These are phyloP conservation scores for Apiotrichum siamense DNA, from an alignment of 1,284 basidiomycete genomes.

Conservation along the genomic window DNA sequence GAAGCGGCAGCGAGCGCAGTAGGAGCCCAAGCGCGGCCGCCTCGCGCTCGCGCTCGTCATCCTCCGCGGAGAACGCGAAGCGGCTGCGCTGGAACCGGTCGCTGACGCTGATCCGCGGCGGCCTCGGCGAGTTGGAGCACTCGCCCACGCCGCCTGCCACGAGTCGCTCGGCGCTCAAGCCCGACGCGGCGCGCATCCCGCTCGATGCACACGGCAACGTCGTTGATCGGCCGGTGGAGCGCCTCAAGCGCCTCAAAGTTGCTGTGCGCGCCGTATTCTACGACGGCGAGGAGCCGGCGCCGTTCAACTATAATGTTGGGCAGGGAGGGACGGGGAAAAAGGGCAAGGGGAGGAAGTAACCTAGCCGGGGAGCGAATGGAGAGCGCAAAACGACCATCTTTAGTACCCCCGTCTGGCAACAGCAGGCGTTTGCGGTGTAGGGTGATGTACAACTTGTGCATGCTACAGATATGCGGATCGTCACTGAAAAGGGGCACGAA, in stretches of 20 bases:
- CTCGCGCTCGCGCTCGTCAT: too few species aligned
- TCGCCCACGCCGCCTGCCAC: not conserved
- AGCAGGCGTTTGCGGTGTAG: too few species aligned
- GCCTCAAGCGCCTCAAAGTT: conserved; percentile 61
- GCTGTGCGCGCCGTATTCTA: conserved; percentile 75
- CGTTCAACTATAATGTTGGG: conserved; percentile 7
- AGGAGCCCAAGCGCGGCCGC: too few species aligned
- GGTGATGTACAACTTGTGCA: too few species aligned
- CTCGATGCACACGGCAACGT: conserved; percentile 73
- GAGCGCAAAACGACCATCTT: too few species aligned
- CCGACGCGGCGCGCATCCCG: conserved; percentile 52
- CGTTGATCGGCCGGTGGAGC: conserved; percentile 56
- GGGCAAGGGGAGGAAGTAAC: not conserved
- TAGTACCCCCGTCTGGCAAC: too few species aligned
- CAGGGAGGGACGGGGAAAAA: conserved; percentile 5
- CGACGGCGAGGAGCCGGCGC: conserved; percentile 58
- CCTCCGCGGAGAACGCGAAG: not conserved
- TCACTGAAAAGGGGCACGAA: too few species aligned
- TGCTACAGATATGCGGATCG: too few species aligned
- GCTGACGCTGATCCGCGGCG: conserved; percentile 45
- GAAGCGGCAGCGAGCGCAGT: too few species aligned
- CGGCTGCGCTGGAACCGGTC: conserved; percentile 71
- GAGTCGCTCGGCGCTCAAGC: conserved; percentile 5
- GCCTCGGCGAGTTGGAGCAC: conserved; percentile 1
- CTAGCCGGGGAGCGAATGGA: too few species aligned